Percentiles rank a stretch among this genome's conserved stretches.
Conservation (phyloP, 306 rosid species). For the Myrica gale region DNA sequence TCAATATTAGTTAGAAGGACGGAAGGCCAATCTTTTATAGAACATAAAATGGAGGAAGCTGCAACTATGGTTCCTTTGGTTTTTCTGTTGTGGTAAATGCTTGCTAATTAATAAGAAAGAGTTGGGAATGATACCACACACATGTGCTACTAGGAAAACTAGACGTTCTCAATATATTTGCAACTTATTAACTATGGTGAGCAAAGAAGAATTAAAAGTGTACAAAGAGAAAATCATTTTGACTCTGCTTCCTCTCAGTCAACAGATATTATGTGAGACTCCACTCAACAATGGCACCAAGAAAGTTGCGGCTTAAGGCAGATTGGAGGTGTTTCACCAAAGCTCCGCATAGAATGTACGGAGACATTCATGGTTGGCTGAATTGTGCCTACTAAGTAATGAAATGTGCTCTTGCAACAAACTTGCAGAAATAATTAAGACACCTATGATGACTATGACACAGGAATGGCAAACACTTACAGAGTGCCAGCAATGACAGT, state of each 20-base stretch:
- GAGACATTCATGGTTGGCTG: neutral
- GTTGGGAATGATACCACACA: neutral
- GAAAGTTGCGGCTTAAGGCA: neutral
- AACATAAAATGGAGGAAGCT: neutral
- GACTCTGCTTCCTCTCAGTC: neutral
- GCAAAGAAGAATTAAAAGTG: neutral
- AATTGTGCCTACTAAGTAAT: neutral
- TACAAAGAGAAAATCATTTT: neutral
- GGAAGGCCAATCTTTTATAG: neutral
- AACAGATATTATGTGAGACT: neutral
- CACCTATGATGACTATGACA: neutral
- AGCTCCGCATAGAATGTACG: neutral
- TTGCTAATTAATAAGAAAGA: neutral
- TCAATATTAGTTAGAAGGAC: neutral
- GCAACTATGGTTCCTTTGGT: too few species aligned
- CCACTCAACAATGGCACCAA: neutral
- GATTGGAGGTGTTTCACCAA: neutral
- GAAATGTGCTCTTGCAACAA: neutral
- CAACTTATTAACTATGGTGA: neutral
- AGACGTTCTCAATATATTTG: neutral
- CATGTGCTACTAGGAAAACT: neutral
- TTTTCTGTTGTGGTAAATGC: neutral
- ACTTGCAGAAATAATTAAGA: neutral
- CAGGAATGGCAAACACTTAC: conserved; percentile 16
- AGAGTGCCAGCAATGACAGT: conserved; percentile 47